Conservation (phyloP, 495 filamentous ascomycete genomes). For the Apiosordaria backusii region DNA sequence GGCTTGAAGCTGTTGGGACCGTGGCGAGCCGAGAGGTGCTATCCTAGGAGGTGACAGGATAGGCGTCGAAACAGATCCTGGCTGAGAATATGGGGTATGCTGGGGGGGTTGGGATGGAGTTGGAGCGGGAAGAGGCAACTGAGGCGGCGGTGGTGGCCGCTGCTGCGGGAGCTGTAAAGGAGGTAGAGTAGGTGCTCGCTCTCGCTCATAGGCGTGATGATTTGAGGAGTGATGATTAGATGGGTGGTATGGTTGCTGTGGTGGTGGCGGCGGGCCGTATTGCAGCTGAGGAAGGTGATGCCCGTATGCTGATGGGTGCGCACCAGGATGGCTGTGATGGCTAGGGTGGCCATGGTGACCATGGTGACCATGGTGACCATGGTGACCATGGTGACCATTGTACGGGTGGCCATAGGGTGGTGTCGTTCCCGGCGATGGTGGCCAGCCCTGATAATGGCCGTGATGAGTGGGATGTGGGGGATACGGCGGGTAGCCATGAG, state of each 20-base stretch:
- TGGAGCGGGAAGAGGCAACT: constrained; percentile 12
- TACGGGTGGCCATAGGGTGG: constrained; percentile 39
- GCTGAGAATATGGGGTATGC: constrained; percentile 11
- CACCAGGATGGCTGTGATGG: not conserved
- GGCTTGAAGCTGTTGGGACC: constrained; percentile 37
- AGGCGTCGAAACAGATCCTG: not conserved
- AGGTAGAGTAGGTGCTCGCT: constrained; percentile 10
- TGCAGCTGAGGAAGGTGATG: constrained; percentile 8
- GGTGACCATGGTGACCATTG: constrained; percentile 11
- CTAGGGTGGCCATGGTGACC: constrained; percentile 7
- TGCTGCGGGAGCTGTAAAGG: constrained; percentile 5
- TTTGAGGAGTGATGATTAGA: constrained; percentile 9
- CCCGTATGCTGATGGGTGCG: not conserved
- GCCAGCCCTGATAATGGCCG: constrained; percentile 48
- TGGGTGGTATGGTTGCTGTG: constrained; percentile 30
- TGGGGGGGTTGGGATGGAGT: constrained; percentile 11
- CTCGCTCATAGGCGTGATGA: constrained; percentile 16
- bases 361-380: constrained; percentile 14
- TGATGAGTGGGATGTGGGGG: constrained; percentile 10
- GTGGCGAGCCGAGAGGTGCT: constrained; percentile 30
- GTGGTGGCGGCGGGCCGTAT: constrained; percentile 18
- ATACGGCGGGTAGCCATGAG: constrained; percentile 42
- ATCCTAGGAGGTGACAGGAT: not conserved
- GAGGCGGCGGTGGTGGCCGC: constrained; percentile 12
- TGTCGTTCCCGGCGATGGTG: constrained; percentile 55